phyloP scores from a whole-genome alignment of 2,329 filamentous ascomycete genomes.

The Colletotrichum magnum region DNA sequence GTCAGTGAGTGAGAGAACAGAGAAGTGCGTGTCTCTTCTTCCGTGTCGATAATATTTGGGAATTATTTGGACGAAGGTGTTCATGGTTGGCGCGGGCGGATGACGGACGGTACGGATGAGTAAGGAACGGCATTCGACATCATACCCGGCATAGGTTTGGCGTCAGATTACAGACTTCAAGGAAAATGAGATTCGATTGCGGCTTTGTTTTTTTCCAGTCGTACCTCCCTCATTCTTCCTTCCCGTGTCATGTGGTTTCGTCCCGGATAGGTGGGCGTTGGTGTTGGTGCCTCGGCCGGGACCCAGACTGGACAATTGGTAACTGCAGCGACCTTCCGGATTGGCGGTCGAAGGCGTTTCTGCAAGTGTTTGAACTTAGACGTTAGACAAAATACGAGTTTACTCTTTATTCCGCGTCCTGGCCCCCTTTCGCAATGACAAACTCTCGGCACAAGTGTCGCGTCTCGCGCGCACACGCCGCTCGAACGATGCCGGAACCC shows the following conservation, averaged over 20 bases:
- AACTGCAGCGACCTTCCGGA: too few relatives aligned
- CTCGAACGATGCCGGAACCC: background rate
- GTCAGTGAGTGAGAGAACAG: conserved; percentile 34
- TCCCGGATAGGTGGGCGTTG: too few relatives aligned
- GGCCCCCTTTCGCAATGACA: too few relatives aligned
- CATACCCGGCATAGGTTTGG: conserved; percentile 40
- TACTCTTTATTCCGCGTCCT: too few relatives aligned
- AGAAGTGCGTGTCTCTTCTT: conserved; percentile 3
- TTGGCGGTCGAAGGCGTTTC: too few relatives aligned
- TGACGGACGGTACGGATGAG: conserved; percentile 16
- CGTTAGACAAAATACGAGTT: too few relatives aligned
- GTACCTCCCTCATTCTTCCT: too few relatives aligned
- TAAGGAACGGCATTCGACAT: conserved; percentile 39
- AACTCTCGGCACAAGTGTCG: background rate
- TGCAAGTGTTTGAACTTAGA: too few relatives aligned
- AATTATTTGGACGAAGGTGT: conserved; percentile 6
- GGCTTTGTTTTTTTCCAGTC: background rate
- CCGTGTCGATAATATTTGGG: conserved; percentile 30
- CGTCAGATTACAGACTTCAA: conserved; percentile 38
- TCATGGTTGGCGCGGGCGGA: background rate
- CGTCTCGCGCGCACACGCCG: background rate
- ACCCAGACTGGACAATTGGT: too few relatives aligned
- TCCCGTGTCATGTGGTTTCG: too few relatives aligned
- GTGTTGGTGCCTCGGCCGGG: too few relatives aligned
- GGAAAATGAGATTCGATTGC: conserved; percentile 21